Conservation (phyloP, 1,139 yeast genomes). For the Blastobotrys persicus region DNA sequence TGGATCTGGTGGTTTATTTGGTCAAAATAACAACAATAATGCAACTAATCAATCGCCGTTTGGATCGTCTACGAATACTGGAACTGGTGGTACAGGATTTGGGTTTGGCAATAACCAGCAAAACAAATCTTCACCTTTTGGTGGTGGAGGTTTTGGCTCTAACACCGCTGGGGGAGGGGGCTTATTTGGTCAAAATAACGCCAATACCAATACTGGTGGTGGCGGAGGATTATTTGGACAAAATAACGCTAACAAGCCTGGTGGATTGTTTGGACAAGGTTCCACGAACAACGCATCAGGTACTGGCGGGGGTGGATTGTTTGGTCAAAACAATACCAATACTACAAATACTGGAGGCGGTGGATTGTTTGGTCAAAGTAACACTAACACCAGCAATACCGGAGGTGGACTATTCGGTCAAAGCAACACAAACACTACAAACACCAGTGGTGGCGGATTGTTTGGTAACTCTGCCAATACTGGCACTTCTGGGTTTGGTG, state of each 20-base stretch:
- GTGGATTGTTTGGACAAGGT: conserved; percentile 19
- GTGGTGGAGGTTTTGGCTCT: conserved; percentile 19
- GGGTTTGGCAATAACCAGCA: conserved; percentile 10
- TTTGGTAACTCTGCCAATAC: conserved; percentile 22
- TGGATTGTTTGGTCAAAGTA: conserved; percentile 21
- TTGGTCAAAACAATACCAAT: conserved; percentile 28
- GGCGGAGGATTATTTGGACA: conserved; percentile 15
- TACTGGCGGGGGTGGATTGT: conserved; percentile 32
- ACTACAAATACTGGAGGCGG: conserved; percentile 13
- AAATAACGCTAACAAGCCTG: conserved; percentile 16
- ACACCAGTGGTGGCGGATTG: conserved; percentile 29
- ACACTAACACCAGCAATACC: conserved; percentile 27
- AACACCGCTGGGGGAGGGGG: conserved; percentile 26
- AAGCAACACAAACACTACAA: conserved; percentile 19
- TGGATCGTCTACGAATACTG: conserved; percentile 24
- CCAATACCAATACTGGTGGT: conserved; percentile 28
- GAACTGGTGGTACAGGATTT: conserved; percentile 16
- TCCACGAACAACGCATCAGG: conserved; percentile 7
- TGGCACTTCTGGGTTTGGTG: background rate
- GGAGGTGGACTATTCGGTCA: conserved; percentile 16
- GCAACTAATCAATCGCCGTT: conserved; percentile 27
- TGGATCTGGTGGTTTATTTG: conserved; percentile 15
- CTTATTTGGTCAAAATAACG: conserved; percentile 20
- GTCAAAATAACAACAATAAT: conserved; percentile 6
- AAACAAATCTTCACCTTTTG: conserved; percentile 12